A percentile compares a stretch with the other conserved stretches of the same genome.
Conservation (phyloP, 2,329 filamentous ascomycete genomes). For the Cordyceps javanica region DNA sequence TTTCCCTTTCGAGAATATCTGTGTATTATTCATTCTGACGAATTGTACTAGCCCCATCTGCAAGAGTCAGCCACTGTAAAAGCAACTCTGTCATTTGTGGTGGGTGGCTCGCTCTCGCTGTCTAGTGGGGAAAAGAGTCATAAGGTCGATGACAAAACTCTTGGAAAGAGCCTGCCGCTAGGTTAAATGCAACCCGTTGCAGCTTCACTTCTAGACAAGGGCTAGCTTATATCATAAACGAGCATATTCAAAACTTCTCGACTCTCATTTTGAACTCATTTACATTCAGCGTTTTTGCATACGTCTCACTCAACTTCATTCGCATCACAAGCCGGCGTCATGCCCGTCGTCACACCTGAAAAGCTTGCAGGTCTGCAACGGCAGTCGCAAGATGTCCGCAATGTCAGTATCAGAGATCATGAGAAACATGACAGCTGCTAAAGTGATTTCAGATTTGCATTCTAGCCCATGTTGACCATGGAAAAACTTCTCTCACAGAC, state of each 20-base stretch:
- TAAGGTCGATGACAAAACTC: conserved; percentile 9
- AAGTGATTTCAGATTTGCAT: conserved; percentile 70
- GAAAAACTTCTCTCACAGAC: conserved; percentile 95
- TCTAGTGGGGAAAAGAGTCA: conserved; percentile 12
- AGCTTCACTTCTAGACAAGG: neutral
- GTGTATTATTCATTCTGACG: conserved; percentile 11
- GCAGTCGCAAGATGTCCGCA: conserved; percentile 82
- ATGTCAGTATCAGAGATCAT: conserved; percentile 53
- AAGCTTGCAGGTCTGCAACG: conserved; percentile 87
- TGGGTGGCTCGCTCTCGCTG: neutral
- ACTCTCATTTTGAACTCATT: neutral
- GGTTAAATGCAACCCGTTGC: neutral
- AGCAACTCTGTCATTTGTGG: neutral
- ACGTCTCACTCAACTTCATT: neutral
- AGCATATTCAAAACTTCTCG: neutral
- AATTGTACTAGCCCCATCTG: neutral
- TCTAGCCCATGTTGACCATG: conserved; percentile 93
- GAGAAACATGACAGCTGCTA: conserved; percentile 14
- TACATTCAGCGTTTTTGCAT: conserved; percentile 3
- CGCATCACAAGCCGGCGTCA: conserved; percentile 35
- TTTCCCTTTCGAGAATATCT: neutral
- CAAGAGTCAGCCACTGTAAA: neutral
- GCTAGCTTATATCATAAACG: neutral
- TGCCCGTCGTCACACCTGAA: conserved; percentile 89
- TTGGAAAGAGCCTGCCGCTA: neutral